Percentiles rank a stretch among this genome's conserved stretches.
Conservation (phyloP, 805 yeast genomes). For the Cyberlindnera mycetangii region DNA sequence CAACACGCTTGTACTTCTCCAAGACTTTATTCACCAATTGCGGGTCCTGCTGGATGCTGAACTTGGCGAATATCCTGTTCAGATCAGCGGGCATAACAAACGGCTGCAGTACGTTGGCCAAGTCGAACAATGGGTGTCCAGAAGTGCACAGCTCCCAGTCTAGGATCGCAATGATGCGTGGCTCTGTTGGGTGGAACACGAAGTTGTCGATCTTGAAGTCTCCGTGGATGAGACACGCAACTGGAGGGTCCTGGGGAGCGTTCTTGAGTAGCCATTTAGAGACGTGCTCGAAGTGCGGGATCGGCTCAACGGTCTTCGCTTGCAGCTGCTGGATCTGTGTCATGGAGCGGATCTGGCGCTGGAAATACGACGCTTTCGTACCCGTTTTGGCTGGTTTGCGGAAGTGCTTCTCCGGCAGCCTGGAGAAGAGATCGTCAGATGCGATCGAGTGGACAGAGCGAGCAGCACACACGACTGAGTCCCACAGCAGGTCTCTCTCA, state of each 20-base stretch:
- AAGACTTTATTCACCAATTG: conserved; percentile 19
- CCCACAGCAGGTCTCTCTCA: conserved; percentile 40
- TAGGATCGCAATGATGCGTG: conserved; percentile 49
- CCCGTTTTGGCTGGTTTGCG: conserved; percentile 22
- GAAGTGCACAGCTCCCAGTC: conserved; percentile 68
- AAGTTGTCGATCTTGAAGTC: conserved; percentile 64
- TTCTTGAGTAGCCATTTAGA: conserved; percentile 39
- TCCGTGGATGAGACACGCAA: conserved; percentile 54
- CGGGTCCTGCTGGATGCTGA: conserved; percentile 16
- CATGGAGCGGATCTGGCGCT: conserved; percentile 51
- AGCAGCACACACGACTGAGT: conserved; percentile 45
- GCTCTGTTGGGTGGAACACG: conserved; percentile 52
- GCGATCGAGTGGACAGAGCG: conserved; percentile 49
- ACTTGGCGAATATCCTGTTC: conserved; percentile 31
- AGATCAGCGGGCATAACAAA: conserved; percentile 42
- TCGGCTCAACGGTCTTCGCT: conserved; percentile 38
- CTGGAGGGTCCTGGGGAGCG: conserved; percentile 47
- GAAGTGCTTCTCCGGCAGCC: conserved; percentile 45
- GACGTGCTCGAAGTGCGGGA: conserved; percentile 44
- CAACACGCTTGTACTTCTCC: conserved; percentile 15
- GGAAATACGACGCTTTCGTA: conserved; percentile 40
- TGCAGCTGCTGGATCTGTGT: conserved; percentile 40
- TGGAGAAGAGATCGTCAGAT: conserved; percentile 37
- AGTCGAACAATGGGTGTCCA: conserved; percentile 63
- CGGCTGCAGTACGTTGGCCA: conserved; percentile 57